Conservation (phyloP, 1,139 yeast species). For the Magnusiomyces starmeri region DNA sequence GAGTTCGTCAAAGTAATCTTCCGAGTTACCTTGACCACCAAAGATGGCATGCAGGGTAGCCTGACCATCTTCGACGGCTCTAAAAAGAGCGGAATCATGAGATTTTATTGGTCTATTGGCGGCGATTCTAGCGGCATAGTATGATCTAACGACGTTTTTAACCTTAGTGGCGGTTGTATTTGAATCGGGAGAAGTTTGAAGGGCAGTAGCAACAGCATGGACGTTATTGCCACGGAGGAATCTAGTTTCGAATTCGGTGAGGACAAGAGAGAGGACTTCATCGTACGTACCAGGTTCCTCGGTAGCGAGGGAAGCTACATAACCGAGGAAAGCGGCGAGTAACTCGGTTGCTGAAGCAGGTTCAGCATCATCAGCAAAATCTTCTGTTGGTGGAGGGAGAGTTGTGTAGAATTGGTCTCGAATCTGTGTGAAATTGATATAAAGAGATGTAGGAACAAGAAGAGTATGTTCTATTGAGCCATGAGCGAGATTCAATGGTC, state of each 20-base stretch:
- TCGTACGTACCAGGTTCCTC: slow-evolving; percentile 51
- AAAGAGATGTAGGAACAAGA: slow-evolving; percentile 74
- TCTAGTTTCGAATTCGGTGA: slow-evolving; percentile 77
- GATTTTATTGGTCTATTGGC: slow-evolving; percentile 44
- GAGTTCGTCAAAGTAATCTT: slow-evolving; percentile 94
- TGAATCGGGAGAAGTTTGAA: slow-evolving; percentile 40
- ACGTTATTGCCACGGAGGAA: slow-evolving; percentile 74
- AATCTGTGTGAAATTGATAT: slow-evolving; percentile 77
- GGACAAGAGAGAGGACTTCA: slow-evolving; percentile 60
- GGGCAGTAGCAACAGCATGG: slow-evolving; percentile 76
- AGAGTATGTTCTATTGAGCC: slow-evolving; percentile 85
- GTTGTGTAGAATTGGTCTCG: slow-evolving; percentile 76
- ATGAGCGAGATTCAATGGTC: slow-evolving; percentile 78
- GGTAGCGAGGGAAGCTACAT: slow-evolving; percentile 53
- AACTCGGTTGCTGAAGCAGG: slow-evolving; percentile 86
- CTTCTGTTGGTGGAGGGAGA: slow-evolving; percentile 73
- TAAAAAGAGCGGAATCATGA: slow-evolving; percentile 57
- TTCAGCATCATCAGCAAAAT: slow-evolving; percentile 78
- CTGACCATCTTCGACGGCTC: slow-evolving; percentile 48
- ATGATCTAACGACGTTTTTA: slow-evolving; percentile 66
- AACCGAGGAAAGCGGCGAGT: slow-evolving; percentile 77
- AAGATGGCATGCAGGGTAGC: slow-evolving; percentile 77
- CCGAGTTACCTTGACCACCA: slow-evolving; percentile 99
- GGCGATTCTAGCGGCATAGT: slow-evolving; percentile 49
- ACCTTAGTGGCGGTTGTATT: slow-evolving; percentile 68